These are phyloP conservation scores for Hordeum pubiflorum DNA, from an alignment of 202 grass and related monocot species.

Conservation along the genomic window DNA sequence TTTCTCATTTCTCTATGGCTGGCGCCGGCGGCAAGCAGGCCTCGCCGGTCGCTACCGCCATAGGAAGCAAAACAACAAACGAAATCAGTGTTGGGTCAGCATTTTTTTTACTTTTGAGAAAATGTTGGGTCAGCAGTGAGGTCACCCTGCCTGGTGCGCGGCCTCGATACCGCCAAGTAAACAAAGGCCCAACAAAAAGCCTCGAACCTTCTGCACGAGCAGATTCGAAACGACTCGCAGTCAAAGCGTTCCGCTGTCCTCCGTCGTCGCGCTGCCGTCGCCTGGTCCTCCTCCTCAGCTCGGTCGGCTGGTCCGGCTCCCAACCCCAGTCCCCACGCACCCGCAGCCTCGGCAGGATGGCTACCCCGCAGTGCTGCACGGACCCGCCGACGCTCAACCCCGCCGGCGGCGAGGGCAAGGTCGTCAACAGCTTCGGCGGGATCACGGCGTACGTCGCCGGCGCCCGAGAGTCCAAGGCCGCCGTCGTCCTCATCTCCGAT, in stretches of 20 bases:
- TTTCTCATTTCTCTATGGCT: no score
- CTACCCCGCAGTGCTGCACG: constrained; percentile 63
- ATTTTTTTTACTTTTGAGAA: no score
- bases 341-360: constrained; percentile 24
- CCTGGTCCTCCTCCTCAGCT: background rate
- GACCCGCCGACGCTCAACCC: constrained; percentile 56
- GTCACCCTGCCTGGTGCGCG: background rate
- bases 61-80: background rate
- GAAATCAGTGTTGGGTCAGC: background rate
- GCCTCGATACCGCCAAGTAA: background rate
- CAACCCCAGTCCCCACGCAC: background rate
- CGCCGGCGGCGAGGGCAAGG: constrained; percentile 47
- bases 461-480: constrained; percentile 37
- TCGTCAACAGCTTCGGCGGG: constrained; percentile 73
- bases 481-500: constrained; percentile 69
- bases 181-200: no score
- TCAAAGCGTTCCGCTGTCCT: background rate
- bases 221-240: background rate
- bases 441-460: constrained; percentile 59
- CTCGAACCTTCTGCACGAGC: background rate
- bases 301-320: background rate
- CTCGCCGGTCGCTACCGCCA: background rate
- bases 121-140: background rate
- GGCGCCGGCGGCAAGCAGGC: background rate
- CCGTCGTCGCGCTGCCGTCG: background rate